These are phyloP conservation scores for Geranium brycei DNA, from an alignment of 345 rosid species.

Conservation along the genomic window DNA sequence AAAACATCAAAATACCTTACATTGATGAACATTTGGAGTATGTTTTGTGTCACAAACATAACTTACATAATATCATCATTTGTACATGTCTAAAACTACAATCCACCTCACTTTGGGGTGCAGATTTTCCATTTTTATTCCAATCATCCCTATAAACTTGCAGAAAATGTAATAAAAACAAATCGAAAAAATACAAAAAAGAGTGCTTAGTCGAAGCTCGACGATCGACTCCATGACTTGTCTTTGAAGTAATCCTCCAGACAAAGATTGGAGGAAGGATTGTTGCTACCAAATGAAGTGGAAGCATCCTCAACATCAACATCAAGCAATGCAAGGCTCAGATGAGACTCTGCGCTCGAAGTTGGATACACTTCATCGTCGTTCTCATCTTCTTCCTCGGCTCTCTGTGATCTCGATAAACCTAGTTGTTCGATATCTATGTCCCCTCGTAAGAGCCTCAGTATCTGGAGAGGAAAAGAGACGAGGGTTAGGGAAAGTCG, in stretches of 20 bases:
- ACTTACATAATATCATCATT: not conserved
- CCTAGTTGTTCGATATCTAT: constrained; percentile 19
- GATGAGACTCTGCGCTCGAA: constrained; percentile 44
- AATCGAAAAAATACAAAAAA: not conserved
- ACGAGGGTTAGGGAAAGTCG: not conserved
- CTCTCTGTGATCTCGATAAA: constrained; percentile 1
- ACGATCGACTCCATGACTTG: constrained; percentile 45
- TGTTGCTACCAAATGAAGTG: constrained; percentile 49
- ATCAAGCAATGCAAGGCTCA: constrained; percentile 62
- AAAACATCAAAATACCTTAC: too few species aligned
- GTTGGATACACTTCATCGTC: constrained; percentile 83
- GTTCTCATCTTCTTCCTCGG: constrained; percentile 24
- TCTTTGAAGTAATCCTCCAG: constrained; percentile 42
- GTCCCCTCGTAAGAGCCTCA: constrained; percentile 50
- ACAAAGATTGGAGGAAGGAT: constrained; percentile 8
- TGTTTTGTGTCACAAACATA: not conserved
- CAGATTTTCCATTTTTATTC: not conserved
- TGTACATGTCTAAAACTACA: not conserved
- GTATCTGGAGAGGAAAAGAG: constrained; percentile 28
- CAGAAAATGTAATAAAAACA: not conserved
- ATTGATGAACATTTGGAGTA: too few species aligned
- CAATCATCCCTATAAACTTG: not conserved
- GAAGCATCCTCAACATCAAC: constrained; percentile 45
- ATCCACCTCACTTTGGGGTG: not conserved
- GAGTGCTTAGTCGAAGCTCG: constrained; percentile 37